Conservation (phyloP, 192 early-diverging fungal genomes). For the Phycomyces blakesleeanus region DNA sequence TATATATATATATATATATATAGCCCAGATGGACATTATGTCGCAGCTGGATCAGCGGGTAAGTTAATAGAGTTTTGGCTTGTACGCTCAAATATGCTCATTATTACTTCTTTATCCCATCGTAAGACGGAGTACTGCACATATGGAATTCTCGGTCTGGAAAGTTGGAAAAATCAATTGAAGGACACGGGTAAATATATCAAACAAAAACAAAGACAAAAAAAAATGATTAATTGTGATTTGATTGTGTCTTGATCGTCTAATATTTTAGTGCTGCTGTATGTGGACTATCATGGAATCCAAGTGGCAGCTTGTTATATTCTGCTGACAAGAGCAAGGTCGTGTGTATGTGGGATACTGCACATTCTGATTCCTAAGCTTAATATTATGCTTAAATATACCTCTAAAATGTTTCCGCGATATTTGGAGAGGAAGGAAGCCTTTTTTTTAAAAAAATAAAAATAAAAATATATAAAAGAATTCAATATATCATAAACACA, state of each 20-base stretch:
- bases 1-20: constrained; percentile 27
- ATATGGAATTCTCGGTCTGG: constrained; percentile 73
- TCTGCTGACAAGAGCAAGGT: constrained; percentile 67
- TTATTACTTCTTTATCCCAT: not conserved
- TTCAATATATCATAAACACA: no score
- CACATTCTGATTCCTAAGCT: not conserved
- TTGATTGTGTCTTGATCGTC: not conserved
- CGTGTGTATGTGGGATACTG: constrained; percentile 52
- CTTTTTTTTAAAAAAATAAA: no score
- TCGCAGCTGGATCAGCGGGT: constrained; percentile 72
- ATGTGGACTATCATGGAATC: constrained; percentile 69
- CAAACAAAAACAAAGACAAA: no score
- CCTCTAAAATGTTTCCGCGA: no score
- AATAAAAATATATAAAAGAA: no score
- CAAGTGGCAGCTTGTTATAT: constrained; percentile 55
- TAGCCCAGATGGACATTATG: constrained; percentile 83
- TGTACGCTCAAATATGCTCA: not conserved
- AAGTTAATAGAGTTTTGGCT: constrained; percentile 13
- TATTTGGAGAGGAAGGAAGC: no score
- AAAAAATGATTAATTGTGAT: not conserved
- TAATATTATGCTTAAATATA: no score
- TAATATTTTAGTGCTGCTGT: constrained; percentile 38
- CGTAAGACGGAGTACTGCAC: constrained; percentile 68
- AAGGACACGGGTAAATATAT: constrained; percentile 69
- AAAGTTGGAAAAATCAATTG: constrained; percentile 60